Conservation (phyloP, 1,284 basidiomycete species). For the Tetrapyrgos nigripes region DNA sequence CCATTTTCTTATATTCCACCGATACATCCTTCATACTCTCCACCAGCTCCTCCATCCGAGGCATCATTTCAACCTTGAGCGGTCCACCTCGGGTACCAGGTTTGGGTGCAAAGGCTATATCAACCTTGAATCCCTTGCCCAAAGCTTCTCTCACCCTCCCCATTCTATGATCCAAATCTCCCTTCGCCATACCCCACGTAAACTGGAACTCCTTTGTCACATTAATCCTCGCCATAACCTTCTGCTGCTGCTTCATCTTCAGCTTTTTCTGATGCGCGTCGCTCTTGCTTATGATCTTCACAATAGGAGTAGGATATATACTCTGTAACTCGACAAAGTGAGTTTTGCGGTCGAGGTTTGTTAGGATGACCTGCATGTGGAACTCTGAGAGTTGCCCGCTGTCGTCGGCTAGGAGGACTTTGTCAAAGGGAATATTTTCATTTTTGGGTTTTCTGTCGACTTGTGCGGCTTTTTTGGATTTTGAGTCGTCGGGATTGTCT, state of each 20-base stretch:
- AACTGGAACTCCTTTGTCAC: slow-evolving; percentile 76
- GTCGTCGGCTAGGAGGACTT: slow-evolving; percentile 57
- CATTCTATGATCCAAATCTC: slow-evolving; percentile 74
- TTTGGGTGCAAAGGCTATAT: slow-evolving; percentile 63
- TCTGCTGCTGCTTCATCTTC: slow-evolving; percentile 40
- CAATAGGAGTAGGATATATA: slow-evolving; percentile 52
- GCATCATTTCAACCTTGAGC: slow-evolving; percentile 43
- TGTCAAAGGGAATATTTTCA: slow-evolving; percentile 40
- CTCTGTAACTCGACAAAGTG: slow-evolving; percentile 60
- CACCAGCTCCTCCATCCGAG: slow-evolving; percentile 48
- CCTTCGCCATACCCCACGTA: slow-evolving; percentile 67
- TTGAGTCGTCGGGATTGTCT: neutral
- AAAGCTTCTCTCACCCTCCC: slow-evolving; percentile 64
- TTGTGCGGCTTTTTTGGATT: neutral
- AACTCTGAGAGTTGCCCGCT: slow-evolving; percentile 49
- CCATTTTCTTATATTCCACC: slow-evolving; percentile 57
- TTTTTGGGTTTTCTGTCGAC: slow-evolving; percentile 15
- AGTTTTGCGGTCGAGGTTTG: slow-evolving; percentile 42
- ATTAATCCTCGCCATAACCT: slow-evolving; percentile 37
- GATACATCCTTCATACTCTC: slow-evolving; percentile 50
- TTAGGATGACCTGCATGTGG: slow-evolving; percentile 45
- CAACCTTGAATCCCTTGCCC: slow-evolving; percentile 63
- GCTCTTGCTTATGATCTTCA: slow-evolving; percentile 53
- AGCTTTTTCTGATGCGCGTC: slow-evolving; percentile 41
- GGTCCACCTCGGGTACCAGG: slow-evolving; percentile 35